Percentiles rank a stretch among this genome's conserved stretches.
phyloP scores from a whole-genome alignment of 805 yeast genomes.

The Candida golubevii region DNA sequence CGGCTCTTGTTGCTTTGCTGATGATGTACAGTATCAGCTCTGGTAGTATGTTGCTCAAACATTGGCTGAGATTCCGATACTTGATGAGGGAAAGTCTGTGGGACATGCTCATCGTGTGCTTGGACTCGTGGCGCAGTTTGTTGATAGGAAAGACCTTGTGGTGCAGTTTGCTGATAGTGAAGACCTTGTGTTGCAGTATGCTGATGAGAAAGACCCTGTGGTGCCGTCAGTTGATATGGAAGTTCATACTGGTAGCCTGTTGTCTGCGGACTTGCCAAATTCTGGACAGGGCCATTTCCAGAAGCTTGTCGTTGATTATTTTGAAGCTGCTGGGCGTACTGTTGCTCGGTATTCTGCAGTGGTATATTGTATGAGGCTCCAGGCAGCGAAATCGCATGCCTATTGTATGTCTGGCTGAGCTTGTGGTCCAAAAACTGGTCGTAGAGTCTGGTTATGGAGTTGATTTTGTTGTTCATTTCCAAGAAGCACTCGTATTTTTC shows the following conservation, averaged over 20 bases:
- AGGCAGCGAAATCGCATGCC: constrained; percentile 17
- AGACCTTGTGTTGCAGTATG: background rate
- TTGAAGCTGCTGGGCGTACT: background rate
- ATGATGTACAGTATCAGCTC: background rate
- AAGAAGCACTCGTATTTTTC: constrained; percentile 61
- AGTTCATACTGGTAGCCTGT: background rate
- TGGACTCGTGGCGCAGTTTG: background rate
- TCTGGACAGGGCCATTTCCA: background rate
- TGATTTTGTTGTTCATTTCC: constrained; percentile 73
- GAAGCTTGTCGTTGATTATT: background rate
- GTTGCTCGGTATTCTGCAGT: background rate
- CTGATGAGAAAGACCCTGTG: background rate
- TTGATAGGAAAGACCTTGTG: background rate
- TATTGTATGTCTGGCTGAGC: constrained; percentile 34
- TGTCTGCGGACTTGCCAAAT: background rate
- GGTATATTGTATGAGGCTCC: background rate
- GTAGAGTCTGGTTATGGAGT: constrained; percentile 70
- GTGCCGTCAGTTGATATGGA: constrained; percentile 1
- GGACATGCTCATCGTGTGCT: background rate
- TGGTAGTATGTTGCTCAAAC: background rate
- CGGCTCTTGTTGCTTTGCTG: background rate
- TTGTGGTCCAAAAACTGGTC: constrained; percentile 65
- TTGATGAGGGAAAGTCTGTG: background rate
- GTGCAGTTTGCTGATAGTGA: background rate
- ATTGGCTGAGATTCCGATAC: background rate